Evolutionary conservation across 2,329 filamentous ascomycete species (phyloP), one percentile per base, ranked within the genome.

Genomic region (Ophiostoma fasciatum): DNA sequence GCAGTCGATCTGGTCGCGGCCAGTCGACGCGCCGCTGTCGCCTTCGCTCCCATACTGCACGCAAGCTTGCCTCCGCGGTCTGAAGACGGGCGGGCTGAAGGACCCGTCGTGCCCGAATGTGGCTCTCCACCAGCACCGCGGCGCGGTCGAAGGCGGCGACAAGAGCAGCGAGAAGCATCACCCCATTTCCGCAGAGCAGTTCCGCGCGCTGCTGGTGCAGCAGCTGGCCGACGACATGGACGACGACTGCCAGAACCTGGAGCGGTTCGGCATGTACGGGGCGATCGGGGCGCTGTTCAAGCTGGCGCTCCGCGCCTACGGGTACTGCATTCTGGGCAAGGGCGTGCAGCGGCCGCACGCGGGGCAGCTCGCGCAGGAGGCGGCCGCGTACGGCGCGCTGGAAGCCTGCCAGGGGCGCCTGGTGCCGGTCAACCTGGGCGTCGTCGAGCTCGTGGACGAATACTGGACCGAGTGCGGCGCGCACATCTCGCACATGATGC

Each of bases 401-500:
- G 13, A 29, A 3, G 22, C 12, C 4, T 29, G 36, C 8, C 39
- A 41, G 31, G 39, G 39, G 2, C n/a, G 10, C 18, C 20, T 37
- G 18, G 28, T 40, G 25, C 39, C 35, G 1, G 36, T 36, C 9
- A 34, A 18, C 17, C 29, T 38, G 4, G 39, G 35, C 14, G 10
- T 35, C 5, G 11, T 34, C 4, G 27, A 34, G 19, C 31, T 35
- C 7, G 31, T 19, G 8, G 12, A 23, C 12, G 22, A 17, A 6
- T 36, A 35, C 26, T 19, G 20, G 2, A 15, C 30, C 11, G 28
- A 18, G 14, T 8, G 15, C 10, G 33, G 36, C 4, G 33, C 29
- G 13, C 28, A 30, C 12, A n/a, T 41, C 27, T 14, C 33, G 9
- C 30, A 41, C 9, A 41, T 41, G 39, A 21, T 38, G 33, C n/a